These are phyloP conservation scores for Fusarium torreyae DNA, from an alignment of 2,329 filamentous ascomycete genomes.

Conservation along the genomic window DNA sequence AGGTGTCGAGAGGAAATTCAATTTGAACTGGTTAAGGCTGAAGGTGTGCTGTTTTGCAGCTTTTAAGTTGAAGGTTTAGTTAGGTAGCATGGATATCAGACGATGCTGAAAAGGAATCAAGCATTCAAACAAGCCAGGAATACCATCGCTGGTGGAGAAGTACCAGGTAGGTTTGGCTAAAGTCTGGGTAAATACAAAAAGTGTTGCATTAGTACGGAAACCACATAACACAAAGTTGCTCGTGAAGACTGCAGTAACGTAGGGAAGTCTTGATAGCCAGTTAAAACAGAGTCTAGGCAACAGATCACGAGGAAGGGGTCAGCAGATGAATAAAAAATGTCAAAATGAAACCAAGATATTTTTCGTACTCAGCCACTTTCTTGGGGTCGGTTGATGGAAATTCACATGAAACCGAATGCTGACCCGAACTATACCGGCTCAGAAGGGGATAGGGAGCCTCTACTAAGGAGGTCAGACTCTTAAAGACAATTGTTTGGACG, in stretches of 20 bases:
- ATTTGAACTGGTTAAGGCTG: no score
- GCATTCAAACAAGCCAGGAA: no score
- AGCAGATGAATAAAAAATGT: not conserved
- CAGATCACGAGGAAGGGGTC: constrained; percentile 18
- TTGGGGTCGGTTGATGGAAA: constrained; percentile 12
- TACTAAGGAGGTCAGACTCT: constrained; percentile 3
- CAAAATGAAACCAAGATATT: not conserved
- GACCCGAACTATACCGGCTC: constrained; percentile 20
- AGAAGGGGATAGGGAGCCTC: not conserved
- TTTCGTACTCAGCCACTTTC: constrained; percentile 18
- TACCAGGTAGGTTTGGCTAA: no score
- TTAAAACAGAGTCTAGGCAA: not conserved
- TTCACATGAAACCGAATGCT: constrained; percentile 50
- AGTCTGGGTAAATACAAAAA: no score
- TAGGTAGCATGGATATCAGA: no score
- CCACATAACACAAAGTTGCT: not conserved
- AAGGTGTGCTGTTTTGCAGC: no score
- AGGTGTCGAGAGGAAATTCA: not conserved
- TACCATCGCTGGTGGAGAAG: no score
- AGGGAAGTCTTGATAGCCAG: constrained; percentile 10
- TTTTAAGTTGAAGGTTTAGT: no score
- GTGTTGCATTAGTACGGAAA: no score
- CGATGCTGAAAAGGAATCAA: no score
- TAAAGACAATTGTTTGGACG: constrained; percentile 28
- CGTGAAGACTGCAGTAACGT: constrained; percentile 3